Evolutionary conservation across 306 rosid genomes (phyloP).

Genomic region (Fragaria vesca): DNA sequence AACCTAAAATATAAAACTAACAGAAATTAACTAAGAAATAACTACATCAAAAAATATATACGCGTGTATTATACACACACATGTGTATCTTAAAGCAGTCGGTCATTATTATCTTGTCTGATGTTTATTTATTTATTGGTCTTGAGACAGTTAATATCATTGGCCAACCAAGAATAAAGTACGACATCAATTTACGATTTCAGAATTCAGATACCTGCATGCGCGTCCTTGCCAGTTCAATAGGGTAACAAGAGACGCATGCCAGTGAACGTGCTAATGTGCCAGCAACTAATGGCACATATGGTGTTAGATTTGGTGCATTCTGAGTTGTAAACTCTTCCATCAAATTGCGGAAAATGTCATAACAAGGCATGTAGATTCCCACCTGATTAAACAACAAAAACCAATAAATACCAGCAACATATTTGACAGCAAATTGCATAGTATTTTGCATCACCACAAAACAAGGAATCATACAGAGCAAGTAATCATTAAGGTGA

Average conservation of each 20-base stretch:
- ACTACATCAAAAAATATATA: background rate
- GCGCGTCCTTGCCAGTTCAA: slow-evolving; percentile 94
- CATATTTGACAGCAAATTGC: slow-evolving; percentile 17
- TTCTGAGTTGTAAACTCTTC: slow-evolving; percentile 59
- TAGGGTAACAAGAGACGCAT: slow-evolving; percentile 82
- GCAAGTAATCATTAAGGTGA: slow-evolving; percentile 18
- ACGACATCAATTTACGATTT: background rate
- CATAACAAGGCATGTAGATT: slow-evolving; percentile 96
- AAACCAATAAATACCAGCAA: slow-evolving; percentile 31
- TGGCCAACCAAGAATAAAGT: background rate
- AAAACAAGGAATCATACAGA: background rate
- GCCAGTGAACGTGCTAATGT: slow-evolving; percentile 89
- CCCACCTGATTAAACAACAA: slow-evolving; percentile 63
- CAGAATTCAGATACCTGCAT: slow-evolving; percentile 64
- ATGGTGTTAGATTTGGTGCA: slow-evolving; percentile 73
- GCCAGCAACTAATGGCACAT: slow-evolving; percentile 92
- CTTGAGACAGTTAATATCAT: background rate
- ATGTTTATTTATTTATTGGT: background rate
- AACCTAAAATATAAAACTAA: background rate
- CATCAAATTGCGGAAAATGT: slow-evolving; percentile 71
- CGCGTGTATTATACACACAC: too few species aligned
- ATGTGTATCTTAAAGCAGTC: background rate
- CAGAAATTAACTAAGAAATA: background rate
- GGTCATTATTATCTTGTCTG: background rate
- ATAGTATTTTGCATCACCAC: background rate